These are phyloP conservation scores for Serpula lacrymans DNA, from an alignment of 768 basidiomycete species.

Conservation along the genomic window DNA sequence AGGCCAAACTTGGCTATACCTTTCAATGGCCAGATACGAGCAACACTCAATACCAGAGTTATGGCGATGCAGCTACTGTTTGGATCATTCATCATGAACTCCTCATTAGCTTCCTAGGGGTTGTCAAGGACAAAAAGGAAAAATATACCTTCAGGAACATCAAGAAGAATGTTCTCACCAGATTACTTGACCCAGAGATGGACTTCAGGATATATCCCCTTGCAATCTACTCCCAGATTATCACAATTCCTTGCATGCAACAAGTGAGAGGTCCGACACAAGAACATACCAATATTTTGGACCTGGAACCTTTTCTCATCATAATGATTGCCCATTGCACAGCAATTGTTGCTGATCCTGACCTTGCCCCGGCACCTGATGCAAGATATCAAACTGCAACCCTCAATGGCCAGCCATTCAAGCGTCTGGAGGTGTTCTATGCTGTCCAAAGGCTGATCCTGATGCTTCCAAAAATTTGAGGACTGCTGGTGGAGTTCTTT, in stretches of 20 bases:
- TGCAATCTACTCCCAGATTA: conserved; percentile 19
- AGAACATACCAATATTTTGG: conserved; percentile 17
- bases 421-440: conserved; percentile 23
- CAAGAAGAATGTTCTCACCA: conserved; percentile 28
- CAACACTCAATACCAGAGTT: conserved; percentile 33
- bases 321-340: conserved; percentile 5
- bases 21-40: conserved; percentile 32
- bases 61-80: conserved; percentile 24
- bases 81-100: conserved; percentile 20
- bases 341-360: conserved; percentile 17
- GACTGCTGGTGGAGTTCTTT: conserved; percentile 19
- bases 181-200: conserved; percentile 22
- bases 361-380: conserved; percentile 15
- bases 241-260: conserved; percentile 27
- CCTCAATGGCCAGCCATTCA: conserved; percentile 25
- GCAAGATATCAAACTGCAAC: conserved; percentile 11
- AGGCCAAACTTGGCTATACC: conserved; percentile 13
- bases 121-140: conserved; percentile 27
- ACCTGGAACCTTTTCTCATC: conserved; percentile 23
- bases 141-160: conserved; percentile 28
- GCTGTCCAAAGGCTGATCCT: conserved; percentile 37
- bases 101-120: conserved; percentile 24
- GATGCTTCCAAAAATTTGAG: conserved; percentile 27
- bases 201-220: conserved; percentile 25
- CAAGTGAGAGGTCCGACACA: conserved; percentile 13